A percentile compares a stretch with the other conserved stretches of the same genome.
Conservation (phyloP, 345 rosid species). For the Salix arbutifolia region DNA sequence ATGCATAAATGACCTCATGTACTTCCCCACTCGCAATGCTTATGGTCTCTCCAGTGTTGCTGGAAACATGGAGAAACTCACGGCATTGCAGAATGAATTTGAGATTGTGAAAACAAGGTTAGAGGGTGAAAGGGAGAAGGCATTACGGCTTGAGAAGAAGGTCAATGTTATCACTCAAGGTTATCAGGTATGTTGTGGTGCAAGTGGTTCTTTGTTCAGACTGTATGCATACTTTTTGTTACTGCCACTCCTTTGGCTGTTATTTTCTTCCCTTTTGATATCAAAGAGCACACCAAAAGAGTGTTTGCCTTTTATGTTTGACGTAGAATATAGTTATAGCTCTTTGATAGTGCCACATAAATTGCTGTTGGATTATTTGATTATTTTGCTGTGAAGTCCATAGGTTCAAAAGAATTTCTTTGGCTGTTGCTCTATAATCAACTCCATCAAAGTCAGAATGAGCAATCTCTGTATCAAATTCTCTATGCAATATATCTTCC, state of each 20-base stretch:
- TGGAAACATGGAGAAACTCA: conserved; percentile 77
- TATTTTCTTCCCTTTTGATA: not conserved
- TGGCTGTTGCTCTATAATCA: not conserved
- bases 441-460: not conserved
- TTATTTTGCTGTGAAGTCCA: not conserved
- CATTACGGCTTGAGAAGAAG: conserved; percentile 72
- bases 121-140: conserved; percentile 85
- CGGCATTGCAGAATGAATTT: conserved; percentile 76
- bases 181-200: conserved; percentile 64
- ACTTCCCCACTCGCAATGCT: conserved; percentile 85
- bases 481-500: not conserved
- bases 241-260: not conserved
- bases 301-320: not conserved
- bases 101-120: conserved; percentile 64
- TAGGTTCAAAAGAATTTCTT: not conserved
- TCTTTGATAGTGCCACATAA: not conserved
- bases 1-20: conserved; percentile 90
- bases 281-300: not conserved
- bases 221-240: not conserved
- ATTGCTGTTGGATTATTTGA: not conserved
- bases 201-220: not conserved
- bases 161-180: conserved; percentile 81
- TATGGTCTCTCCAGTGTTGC: conserved; percentile 95
- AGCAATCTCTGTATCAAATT: not conserved
- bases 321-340: not conserved